These are phyloP conservation scores for Exophiala dermatitidis DNA, from an alignment of 2,329 filamentous ascomycete genomes.

Conservation along the genomic window DNA sequence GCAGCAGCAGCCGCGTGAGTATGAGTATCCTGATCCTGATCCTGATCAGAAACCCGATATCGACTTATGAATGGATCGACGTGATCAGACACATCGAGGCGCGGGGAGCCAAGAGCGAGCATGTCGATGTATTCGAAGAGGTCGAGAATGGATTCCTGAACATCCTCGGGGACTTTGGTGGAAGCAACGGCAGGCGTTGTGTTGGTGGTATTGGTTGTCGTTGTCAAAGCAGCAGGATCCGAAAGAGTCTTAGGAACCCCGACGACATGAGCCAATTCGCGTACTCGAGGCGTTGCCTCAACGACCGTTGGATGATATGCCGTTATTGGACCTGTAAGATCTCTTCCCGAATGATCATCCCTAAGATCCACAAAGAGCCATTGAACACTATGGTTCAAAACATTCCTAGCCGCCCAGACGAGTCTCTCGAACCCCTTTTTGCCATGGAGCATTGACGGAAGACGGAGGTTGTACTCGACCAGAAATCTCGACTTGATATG, in stretches of 20 bases:
- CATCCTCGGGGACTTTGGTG: slow-evolving; percentile 31
- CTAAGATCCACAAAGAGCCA: slow-evolving; percentile 18
- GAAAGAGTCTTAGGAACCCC: no score
- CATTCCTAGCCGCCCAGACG: slow-evolving; percentile 69
- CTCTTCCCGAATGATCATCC: not conserved
- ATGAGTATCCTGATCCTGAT: not conserved
- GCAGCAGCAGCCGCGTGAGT: no score
- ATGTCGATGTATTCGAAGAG: slow-evolving; percentile 58
- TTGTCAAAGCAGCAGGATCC: not conserved
- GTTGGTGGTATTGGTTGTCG: not conserved
- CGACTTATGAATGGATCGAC: slow-evolving; percentile 21
- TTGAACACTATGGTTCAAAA: slow-evolving; percentile 50
- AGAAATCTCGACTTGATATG: slow-evolving; percentile 68
- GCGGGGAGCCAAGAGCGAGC: slow-evolving; percentile 41
- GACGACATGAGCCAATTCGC: slow-evolving; percentile 25
- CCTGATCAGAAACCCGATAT: slow-evolving; percentile 31
- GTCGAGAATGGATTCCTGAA: slow-evolving; percentile 56
- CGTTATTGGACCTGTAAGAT: slow-evolving; percentile 5
- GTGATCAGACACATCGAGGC: slow-evolving; percentile 28
- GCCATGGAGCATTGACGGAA: slow-evolving; percentile 69
- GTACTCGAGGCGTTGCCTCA: no score
- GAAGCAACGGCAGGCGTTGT: not conserved
- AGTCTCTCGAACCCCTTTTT: slow-evolving; percentile 77
- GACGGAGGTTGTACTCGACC: slow-evolving; percentile 67
- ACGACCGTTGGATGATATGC: slow-evolving; percentile 33